Evolutionary conservation across 169 alveolate species (phyloP), one percentile per base, ranked within the genome.

Genomic region (Eimeria praecox): DNA sequence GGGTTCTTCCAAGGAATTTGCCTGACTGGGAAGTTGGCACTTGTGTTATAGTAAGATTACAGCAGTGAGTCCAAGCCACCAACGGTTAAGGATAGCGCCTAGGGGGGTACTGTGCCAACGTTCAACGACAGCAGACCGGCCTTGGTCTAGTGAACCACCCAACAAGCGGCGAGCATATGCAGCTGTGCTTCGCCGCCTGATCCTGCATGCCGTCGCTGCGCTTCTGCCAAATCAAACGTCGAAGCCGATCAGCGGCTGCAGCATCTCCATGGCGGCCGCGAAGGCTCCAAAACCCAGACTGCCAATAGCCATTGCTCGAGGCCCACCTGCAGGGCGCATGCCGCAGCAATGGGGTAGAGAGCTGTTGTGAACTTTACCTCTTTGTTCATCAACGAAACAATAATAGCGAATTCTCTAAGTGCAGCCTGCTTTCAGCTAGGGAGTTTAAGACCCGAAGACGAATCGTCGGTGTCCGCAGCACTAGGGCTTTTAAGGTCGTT

Each of bases 211-310:
- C 12, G 82, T 71, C 30, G n/a, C 49, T 27, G 14, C 20, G 49
- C n/a, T 16, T 71, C 82, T 38, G 82, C 27, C 49, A 71, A 71
- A 38, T 71, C 52, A 86, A 3, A 24, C 69, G 46, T 82, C 94
- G 69, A 85, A 35, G 62, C 78, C 88, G 46, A 89, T 90, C 27
- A 82, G 59, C 49, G 95, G 94, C 92, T 87, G 94, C 18, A 94
- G 85, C 30, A 44, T 54, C 88, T 97, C 98, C 89, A 97, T 96
- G 86, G 95, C 90, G 46, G 94, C 96, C 27, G 98, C 97, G 92
- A 97, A 97, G 49, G 98, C 97, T 18, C 97, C 98, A 95, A 97
- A 97, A 22, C 98, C 98, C 24, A 94, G 89, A 94, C 98, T 96
- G 52, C 98, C 98, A 2, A 92, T 96, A 24, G 97, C 95, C 66